phyloP scores from a whole-genome alignment of 2,329 filamentous ascomycete species.

The Pseudopyrenochaeta lycopersici region DNA sequence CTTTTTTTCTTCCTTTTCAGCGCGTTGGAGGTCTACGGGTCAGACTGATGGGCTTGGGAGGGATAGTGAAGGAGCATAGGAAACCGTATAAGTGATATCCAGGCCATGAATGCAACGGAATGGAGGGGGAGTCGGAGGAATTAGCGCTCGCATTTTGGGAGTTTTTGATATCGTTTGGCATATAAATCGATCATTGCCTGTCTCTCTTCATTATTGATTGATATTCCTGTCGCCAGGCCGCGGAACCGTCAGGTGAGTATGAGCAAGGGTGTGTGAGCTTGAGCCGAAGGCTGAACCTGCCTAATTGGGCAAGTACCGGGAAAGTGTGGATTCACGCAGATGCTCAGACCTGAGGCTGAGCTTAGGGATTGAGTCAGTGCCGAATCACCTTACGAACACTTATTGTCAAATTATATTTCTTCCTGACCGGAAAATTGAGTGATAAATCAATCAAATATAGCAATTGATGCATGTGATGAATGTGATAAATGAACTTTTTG shows the following conservation, averaged over 20 bases:
- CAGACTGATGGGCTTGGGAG: not conserved
- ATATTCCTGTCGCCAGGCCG: too few relatives aligned
- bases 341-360: not conserved
- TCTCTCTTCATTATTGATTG: too few relatives aligned
- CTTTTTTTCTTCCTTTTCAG: not conserved
- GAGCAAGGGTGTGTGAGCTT: too few relatives aligned
- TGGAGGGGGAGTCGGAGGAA: not conserved
- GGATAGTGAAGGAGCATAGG: not conserved
- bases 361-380: not conserved
- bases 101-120: not conserved
- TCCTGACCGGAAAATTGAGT: too few relatives aligned
- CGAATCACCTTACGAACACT: too few relatives aligned
- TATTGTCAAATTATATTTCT: too few relatives aligned
- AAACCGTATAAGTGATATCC: not conserved
- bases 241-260: too few relatives aligned
- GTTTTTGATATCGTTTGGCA: not conserved
- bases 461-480: too few relatives aligned
- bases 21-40: not conserved
- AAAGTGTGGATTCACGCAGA: not conserved
- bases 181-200: too few relatives aligned
- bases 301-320: not conserved
- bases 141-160: not conserved
- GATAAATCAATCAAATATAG: too few relatives aligned
- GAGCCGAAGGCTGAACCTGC: too few relatives aligned
- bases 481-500: conserved; percentile 32